phyloP scores from a whole-genome alignment of 768 basidiomycete genomes.

The Macrocybe gigantea region DNA sequence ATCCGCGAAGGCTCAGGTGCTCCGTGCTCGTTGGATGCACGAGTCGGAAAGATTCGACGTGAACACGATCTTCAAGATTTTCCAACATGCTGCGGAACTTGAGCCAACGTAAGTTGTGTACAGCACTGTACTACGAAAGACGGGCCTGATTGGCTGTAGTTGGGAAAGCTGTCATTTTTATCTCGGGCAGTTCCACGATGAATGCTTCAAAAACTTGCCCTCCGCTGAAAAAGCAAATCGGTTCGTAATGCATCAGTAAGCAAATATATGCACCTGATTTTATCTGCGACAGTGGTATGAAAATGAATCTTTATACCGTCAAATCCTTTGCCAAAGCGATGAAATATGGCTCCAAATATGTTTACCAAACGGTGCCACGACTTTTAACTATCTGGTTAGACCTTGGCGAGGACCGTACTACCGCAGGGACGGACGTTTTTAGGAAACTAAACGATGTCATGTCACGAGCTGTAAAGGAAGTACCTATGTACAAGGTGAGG shows the following conservation, averaged over 20 bases:
- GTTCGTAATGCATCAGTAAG: constrained; percentile 17
- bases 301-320: constrained; percentile 63
- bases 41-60: constrained; percentile 80
- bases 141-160: constrained; percentile 24
- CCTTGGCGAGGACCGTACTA: constrained; percentile 55
- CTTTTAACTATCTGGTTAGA: constrained; percentile 94
- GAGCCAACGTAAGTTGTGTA: constrained; percentile 40
- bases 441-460: constrained; percentile 53
- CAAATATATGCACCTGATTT: no score
- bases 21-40: constrained; percentile 89
- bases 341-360: constrained; percentile 83
- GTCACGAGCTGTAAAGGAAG: constrained; percentile 44
- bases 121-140: neutral
- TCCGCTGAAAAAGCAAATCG: constrained; percentile 37
- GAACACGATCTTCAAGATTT: constrained; percentile 53
- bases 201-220: constrained; percentile 55
- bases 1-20: constrained; percentile 56
- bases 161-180: constrained; percentile 88
- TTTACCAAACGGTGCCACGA: constrained; percentile 93
- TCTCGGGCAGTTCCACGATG: constrained; percentile 85
- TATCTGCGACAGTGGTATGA: constrained; percentile 40
- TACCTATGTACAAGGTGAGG: constrained; percentile 77
- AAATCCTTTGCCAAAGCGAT: constrained; percentile 67
- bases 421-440: constrained; percentile 32
- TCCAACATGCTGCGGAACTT: constrained; percentile 43